Evolutionary conservation across 179 eudicot genomes (phyloP), one percentile per base, ranked within the genome.

Genomic region (Beta macrorhiza): DNA sequence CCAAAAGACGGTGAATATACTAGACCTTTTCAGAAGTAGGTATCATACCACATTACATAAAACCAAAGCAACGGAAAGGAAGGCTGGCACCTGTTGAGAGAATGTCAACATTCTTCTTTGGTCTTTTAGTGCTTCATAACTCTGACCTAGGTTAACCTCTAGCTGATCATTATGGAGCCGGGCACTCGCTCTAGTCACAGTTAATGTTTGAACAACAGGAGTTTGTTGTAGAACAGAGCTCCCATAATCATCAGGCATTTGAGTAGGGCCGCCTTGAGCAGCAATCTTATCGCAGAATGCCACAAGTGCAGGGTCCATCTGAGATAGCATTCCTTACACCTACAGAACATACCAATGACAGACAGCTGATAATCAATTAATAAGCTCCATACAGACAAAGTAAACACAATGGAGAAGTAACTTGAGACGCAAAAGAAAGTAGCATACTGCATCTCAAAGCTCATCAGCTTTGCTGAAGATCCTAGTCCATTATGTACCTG

Each of bases 241-340:
- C 32, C 75, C 91, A 42, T 89, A 78, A 81, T 88, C 97, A 87
- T 87, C 91, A 74, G 98, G 99, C 87, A 92, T 77, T 57, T 87
- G 87, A 80, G 83, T 72, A 56, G 98, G 98, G 22, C 98, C 99
- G 58, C 99, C 98, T 84, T 97, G 93, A 3, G 85, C 93, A 83
- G 90, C 91, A 81, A 97, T 94, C 86, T 97, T 94, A 79, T 97
- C 97, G 86, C 97, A 94, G 79, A 90, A 94, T 85, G 97, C 90
- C 79, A 89, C 93, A 78, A 97, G 89, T 61, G 95, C 95, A 76
- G 97, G 99, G 84, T 97, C 99, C 90, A 97, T 93, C 85, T 97
- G 99, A 80, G 99, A 88, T 78, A 97, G 85, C 99, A 97, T 97
- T 72, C 99, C 99, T 84, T 94, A 92, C 86, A 97, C 98, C 99